Evolutionary conservation across 441 rosid genomes (phyloP).

Genomic region (Raphanus hybrid): DNA sequence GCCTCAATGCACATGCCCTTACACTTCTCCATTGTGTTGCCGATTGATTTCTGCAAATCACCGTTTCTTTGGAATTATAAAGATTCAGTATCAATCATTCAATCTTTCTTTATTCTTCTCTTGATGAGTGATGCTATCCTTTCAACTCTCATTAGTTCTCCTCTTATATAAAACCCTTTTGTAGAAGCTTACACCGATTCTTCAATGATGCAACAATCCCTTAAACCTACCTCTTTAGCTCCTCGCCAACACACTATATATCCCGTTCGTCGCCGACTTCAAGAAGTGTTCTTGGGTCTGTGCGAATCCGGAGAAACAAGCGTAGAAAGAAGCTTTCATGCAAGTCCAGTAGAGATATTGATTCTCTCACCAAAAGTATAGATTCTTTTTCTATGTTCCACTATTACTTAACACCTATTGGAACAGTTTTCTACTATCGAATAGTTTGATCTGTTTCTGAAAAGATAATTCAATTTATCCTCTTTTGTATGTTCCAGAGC

Average conservation of each 20-base stretch:
- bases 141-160: no score
- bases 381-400: background rate
- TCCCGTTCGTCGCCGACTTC: background rate
- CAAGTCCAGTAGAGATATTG: background rate
- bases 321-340: background rate
- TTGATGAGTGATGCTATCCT: no score
- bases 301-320: background rate
- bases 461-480: background rate
- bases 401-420: background rate
- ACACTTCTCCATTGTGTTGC: no score
- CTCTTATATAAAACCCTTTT: no score
- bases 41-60: no score
- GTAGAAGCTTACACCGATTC: background rate
- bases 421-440: background rate
- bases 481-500: background rate
- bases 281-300: background rate
- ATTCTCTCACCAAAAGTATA: background rate
- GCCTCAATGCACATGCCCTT: no score
- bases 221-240: background rate
- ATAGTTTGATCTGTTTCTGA: background rate
- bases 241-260: background rate
- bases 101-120: no score
- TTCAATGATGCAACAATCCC: background rate
- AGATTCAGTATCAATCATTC: no score
- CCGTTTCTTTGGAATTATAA: no score